These are phyloP conservation scores for Chalaropsis ovoidea DNA, from an alignment of 2,329 filamentous ascomycete genomes.

Conservation along the genomic window DNA sequence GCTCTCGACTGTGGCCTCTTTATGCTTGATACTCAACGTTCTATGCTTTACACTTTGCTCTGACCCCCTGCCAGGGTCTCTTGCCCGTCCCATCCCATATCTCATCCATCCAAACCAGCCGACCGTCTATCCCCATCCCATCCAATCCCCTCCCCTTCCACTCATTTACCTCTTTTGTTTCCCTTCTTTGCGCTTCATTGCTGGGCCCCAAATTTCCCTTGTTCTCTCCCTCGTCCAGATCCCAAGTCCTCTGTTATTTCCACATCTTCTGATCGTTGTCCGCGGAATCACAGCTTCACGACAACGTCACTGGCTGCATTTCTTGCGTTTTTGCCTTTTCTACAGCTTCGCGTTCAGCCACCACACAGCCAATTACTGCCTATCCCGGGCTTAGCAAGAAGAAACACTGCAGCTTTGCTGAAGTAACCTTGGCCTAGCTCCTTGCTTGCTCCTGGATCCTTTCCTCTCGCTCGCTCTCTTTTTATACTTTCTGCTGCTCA, in stretches of 20 bases:
- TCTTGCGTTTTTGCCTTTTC: not conserved
- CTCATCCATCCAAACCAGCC: conserved; percentile 20
- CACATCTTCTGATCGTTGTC: not conserved
- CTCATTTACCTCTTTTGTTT: conserved; percentile 18
- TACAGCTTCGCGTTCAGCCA: too few species aligned
- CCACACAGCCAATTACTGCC: too few species aligned
- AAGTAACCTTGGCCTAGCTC: conserved; percentile 4
- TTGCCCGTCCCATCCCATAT: conserved; percentile 20
- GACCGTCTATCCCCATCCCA: conserved; percentile 1
- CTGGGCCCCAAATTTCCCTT: conserved; percentile 30
- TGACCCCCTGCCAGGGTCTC: conserved; percentile 17
- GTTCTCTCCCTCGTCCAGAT: conserved; percentile 5
- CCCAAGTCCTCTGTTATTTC: not conserved
- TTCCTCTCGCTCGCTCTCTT: not conserved
- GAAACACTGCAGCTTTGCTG: not conserved
- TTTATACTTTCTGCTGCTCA: conserved; percentile 1
- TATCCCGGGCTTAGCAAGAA: not conserved
- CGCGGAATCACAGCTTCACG: not conserved
- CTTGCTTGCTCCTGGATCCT: conserved; percentile 11
- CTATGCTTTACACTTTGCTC: conserved; percentile 11
- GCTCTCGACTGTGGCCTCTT: not conserved
- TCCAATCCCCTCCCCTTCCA: conserved; percentile 1
- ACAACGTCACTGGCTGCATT: not conserved
- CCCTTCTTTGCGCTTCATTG: conserved; percentile 27
- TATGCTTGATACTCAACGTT: not conserved